Base-by-base conservation (phyloP, 2,329 filamentous ascomycete genomes). In the Capronia epimyces region DNA sequence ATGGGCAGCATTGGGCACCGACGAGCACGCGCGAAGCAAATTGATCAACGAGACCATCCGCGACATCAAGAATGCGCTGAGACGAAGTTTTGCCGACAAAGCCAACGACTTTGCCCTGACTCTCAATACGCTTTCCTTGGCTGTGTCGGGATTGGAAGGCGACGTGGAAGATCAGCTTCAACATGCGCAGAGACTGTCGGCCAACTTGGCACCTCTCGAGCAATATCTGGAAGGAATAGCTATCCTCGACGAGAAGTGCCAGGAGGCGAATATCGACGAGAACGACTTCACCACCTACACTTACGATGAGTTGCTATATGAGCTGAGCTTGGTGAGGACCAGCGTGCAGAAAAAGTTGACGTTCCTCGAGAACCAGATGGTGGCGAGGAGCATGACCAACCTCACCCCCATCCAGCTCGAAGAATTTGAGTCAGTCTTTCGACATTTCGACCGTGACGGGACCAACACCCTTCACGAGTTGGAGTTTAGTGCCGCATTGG, bases 271-370 rank as follows among this genome's bases (percentile, higher is more conserved):
- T 67, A 96, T 98, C 58, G 93, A 98, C 69, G 93, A 98, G 65
- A 98, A 98, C 69, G 93, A 98, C 73, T 97, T 93, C 69, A 98
- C 93, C n/a, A 97, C 91, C 7, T 97, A 97, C 71, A 95, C 91
- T 8, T 93, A 97, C 67, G 93, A 98, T 66, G 93, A 98, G 70
- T 78, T 98, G 36, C 83, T 83, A 53, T 98, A 98, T 71, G 93
- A 98, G 71, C 78, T 97, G 52, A 84, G 88, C 13, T 78, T 98
- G 24, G 93, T 97, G 50, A 90, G 89, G 66, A 85, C 87, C 24
- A 93, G 87, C 9, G 91, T 97, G 22, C 86, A 89, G 58, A 98
- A 97, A 76, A 98, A 98, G 71, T 80, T 97, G 49, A 85, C 87
- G 37, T 98, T 98, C 73, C 75, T 98, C 49, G 91, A 98, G 66